Percentiles rank a stretch among this genome's conserved stretches.
These are phyloP conservation scores for Colletotrichum echinochloae DNA, from an alignment of 2,329 filamentous ascomycete species.

Conservation along the genomic window DNA sequence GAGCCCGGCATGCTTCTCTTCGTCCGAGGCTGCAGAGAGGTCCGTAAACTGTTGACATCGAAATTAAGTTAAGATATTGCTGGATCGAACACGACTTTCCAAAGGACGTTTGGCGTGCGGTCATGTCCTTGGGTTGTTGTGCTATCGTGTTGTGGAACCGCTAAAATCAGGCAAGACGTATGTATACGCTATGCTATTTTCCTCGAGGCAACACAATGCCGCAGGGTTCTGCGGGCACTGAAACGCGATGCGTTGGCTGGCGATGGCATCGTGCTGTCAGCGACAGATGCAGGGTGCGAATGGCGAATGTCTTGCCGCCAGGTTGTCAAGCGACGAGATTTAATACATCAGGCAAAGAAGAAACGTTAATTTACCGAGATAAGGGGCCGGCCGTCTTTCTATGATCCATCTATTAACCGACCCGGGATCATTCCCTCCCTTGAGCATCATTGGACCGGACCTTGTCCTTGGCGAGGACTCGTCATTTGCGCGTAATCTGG, in stretches of 20 bases:
- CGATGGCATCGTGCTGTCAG: not conserved
- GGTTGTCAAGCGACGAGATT: not conserved
- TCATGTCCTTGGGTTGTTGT: not conserved
- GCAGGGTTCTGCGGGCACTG: not conserved
- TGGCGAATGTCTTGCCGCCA: not conserved
- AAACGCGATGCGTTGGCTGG: not conserved
- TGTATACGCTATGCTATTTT: not conserved
- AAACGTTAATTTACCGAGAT: not conserved
- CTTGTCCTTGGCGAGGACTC: not conserved
- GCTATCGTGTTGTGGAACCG: not conserved
- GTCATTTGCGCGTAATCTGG: constrained; percentile 8
- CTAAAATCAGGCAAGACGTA: not conserved
- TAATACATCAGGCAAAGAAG: not conserved
- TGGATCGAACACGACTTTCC: not conserved
- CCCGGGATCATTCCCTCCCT: too few relatives aligned
- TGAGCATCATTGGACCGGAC: not conserved
- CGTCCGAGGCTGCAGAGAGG: not conserved
- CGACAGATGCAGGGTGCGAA: not conserved
- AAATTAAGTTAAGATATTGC: not conserved
- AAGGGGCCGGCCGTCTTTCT: not conserved
- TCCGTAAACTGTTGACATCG: not conserved
- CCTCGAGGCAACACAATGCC: not conserved
- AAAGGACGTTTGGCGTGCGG: not conserved
- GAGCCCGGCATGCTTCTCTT: not conserved
- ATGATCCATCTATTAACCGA: not conserved